Base-by-base conservation (phyloP, 257 asterid species). In the Lycium barbarum region DNA sequence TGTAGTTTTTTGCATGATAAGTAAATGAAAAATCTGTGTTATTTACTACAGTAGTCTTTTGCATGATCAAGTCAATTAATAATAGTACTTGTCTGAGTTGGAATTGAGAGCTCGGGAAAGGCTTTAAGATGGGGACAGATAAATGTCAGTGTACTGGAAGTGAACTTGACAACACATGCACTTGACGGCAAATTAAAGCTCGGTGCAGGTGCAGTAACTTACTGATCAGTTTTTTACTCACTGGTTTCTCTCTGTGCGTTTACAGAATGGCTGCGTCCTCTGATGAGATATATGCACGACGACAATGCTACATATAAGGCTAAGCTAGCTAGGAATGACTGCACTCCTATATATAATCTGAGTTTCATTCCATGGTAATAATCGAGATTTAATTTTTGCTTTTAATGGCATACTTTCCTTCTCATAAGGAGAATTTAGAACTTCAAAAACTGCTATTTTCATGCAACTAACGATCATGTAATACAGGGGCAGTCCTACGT, bases 361-460 rank as follows among this genome's bases (percentile, higher is more conserved):
- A 59, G 65, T 59, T 17, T 17, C 8, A 17, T 17, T 59, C 65
- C 65, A 59, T 59, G 33, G 4, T 59, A 18, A 59, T 18, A 18
- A 59, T 18, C n/a, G 0, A 12, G 26, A 9, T 63, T 49, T 35
- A 5, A 4, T 11, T 82, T 81, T 57, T 85, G 47, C 74, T 80
- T 15, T 18, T 36, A 80, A 40, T 35, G 65, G 84, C 18, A 79
- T 9, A 7, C 47, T 12, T 43, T 79, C 59, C 45, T 57, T 66
- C 62, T 54, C n/a, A 33, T 8, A 33, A 79, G 79, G 18, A 0
- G 13, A 49, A 7, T 57, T 59, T 71, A 80, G 13, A 36, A 47
- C 40, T 83, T 86, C 63, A 20, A 79, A 55, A 68, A 35, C 59
- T 83, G 18, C 85, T 45, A 79, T 80, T 47, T 86, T 45, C 57